Base-by-base conservation (phyloP, 2,329 filamentous ascomycete species). In the Aspergillus novoparasiticus region DNA sequence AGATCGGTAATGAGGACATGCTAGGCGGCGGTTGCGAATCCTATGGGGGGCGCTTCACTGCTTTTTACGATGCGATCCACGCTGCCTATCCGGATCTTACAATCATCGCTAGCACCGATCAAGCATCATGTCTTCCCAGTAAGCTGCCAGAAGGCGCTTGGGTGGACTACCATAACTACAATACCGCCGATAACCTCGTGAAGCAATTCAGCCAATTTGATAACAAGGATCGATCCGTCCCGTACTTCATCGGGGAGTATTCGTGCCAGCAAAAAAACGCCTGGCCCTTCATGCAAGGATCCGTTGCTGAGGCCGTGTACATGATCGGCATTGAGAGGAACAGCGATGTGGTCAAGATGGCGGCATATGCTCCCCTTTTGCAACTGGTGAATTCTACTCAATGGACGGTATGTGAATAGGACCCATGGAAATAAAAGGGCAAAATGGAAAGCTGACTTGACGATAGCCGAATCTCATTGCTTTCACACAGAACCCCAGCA, bases 1-100 rank as follows among this genome's bases (percentile, higher is more conserved):
- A 89, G 73, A 77, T 89, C 55, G 87, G 88, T 59, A 90, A 90
- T 71, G 87, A 90, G 71, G 88, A 90, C 66, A 85, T 84, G 78
- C 82, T 89, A 3, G 80, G 81, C 11, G 83, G 83, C 12, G 82
- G 81, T 9, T 76, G 79, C 0, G 66, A 68, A 0, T 81, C 81
- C 1, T 86, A 83, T 76, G 73, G 79, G 1, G 77, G 84, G 68
- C 83, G 87, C 10, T 87, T 88, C 70, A 81, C 81, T 5, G 76
- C 81, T 68, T 88, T 89, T 75, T 80, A 86, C 64, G 73, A 86
- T 45, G 86, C 86, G 19, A 85, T 89, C 74, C 80, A 77, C 59
- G 76, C 76, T 36, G 76, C 74, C 6, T 86, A 87, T 64, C 84
- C 86, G 0, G 78, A 87, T 54, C 82, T 88, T 41, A 84, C 79